Percentiles rank a stretch among this genome's conserved stretches.
These are phyloP conservation scores for Fusarium anguioides DNA, from an alignment of 2,329 filamentous ascomycete genomes.

Conservation along the genomic window DNA sequence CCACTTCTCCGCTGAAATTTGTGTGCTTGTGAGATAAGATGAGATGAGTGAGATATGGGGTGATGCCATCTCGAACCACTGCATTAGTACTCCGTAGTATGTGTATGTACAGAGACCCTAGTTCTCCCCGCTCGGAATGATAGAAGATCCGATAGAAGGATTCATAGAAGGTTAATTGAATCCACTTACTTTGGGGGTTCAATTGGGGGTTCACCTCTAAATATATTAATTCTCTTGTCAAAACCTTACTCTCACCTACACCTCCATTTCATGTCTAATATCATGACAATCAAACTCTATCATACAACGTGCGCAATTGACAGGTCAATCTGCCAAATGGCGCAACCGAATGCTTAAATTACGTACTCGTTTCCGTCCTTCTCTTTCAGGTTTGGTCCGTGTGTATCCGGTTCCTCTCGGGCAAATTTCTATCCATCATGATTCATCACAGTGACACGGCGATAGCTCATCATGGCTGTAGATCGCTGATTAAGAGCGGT, in stretches of 20 bases:
- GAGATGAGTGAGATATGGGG: slow-evolving; percentile 19
- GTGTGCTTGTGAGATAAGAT: not conserved
- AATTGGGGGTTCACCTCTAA: too few relatives aligned
- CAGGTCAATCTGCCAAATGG: slow-evolving; percentile 17
- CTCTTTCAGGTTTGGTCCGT: slow-evolving; percentile 16
- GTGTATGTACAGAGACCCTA: not conserved
- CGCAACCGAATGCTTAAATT: slow-evolving; percentile 36
- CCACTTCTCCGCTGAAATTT: slow-evolving; percentile 12
- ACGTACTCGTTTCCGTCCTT: slow-evolving; percentile 17
- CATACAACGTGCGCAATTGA: slow-evolving; percentile 1
- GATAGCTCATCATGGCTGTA: slow-evolving; percentile 19
- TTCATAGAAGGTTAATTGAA: slow-evolving; percentile 21
- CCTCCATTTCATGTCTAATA: not conserved
- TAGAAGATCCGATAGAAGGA: slow-evolving; percentile 22
- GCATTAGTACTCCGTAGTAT: not conserved
- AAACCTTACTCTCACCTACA: not conserved
- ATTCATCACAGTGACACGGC: slow-evolving; percentile 30
- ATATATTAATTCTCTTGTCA: too few relatives aligned
- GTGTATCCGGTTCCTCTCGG: slow-evolving; percentile 14
- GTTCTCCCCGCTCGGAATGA: not conserved
- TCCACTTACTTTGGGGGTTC: slow-evolving; percentile 22
- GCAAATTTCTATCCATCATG: slow-evolving; percentile 19
- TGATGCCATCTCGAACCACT: slow-evolving; percentile 22
- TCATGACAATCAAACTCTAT: too few relatives aligned
- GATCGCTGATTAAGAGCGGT: slow-evolving; percentile 33